Percentiles rank a stretch among this genome's conserved stretches.
Evolutionary conservation across 225 moss, liverwort and hornwort species (phyloP).

Genomic region (Asterella californica): DNA sequence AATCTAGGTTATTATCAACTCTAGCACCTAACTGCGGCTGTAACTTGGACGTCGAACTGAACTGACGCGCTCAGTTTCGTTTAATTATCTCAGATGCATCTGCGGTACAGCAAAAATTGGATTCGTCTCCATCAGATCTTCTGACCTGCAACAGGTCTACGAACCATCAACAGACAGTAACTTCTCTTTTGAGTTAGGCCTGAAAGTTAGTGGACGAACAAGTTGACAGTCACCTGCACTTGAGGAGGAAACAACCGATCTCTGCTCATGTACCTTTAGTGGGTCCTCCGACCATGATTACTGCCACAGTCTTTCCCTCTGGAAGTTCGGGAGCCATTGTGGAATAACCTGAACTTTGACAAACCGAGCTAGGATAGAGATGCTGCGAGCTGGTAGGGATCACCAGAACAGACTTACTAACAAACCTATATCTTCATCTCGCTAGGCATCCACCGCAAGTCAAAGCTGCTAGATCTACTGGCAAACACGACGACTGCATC

Average conservation of each 20-base stretch:
- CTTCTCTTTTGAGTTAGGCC: neutral
- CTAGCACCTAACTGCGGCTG: neutral
- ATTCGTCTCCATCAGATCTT: neutral
- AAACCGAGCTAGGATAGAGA: neutral
- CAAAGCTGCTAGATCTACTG: neutral
- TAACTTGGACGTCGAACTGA: neutral
- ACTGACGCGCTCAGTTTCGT: neutral
- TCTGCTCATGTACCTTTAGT: constrained; percentile 66
- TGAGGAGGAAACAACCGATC: neutral
- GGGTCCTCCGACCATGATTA: constrained; percentile 95
- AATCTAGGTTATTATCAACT: constrained; percentile 1
- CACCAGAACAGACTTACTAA: neutral
- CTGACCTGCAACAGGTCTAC: neutral
- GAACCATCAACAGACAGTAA: neutral
- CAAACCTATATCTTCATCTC: neutral
- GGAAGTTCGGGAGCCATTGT: constrained; percentile 34
- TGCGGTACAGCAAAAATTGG: neutral
- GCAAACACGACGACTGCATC: constrained; percentile 1
- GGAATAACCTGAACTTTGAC: neutral
- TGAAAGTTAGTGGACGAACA: neutral
- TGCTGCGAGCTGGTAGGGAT: neutral
- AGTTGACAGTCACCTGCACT: neutral
- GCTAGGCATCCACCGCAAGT: neutral
- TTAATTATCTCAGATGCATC: neutral
- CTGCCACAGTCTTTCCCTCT: constrained; percentile 66